Base-by-base conservation (phyloP, 441 rosid species). In the Biscutella laevigata region DNA sequence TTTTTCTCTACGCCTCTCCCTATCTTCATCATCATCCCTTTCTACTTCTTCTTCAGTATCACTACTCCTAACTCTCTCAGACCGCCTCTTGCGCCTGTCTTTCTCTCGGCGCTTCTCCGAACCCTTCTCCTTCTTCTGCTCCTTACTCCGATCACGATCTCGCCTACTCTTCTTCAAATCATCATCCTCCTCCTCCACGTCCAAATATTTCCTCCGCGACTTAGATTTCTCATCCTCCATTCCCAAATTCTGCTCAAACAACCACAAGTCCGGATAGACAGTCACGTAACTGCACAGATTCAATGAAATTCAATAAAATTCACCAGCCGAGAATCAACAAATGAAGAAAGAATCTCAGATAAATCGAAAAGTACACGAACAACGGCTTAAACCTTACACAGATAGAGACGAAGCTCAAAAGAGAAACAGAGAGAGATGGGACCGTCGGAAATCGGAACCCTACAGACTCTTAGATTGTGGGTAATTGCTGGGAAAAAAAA, bases 31-130 rank as follows among this genome's bases (percentile, higher is more conserved):
- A 56, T 71, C 77, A 57, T 43, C n/a, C 69, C 34, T 69, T 72
- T 56, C 62, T 67, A 20, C 22, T 41, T 53, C 57, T 49, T 64
- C 62, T 37, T 51, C 69, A 12, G 66, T 48, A 22, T 71, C 72
- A 53, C 73, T 73, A 24, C 58, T 68, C 66, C 40, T 71, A 19
- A 63, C 77, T 36, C 65, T 71, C 56, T 72, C 74, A 43, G 62
- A 72, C 53, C 70, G 74, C 42, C 74, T 69, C n/a, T 66, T 82
- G 16, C 71, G 46, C 17, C 47, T 73, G 5, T 76, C 84, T 68
- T 84, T 36, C 71, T 74, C 70, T 59, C 86, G 51, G 50, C 79
- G 15, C 69, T 74, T 78, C 60, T 73, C 81, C 44, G 63, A 73
- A 15, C 61, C 35, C 33, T 43, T 70, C 22, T 53, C 71, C 55